phyloP scores from a whole-genome alignment of 176 grass and related monocot species.

The Saccharum officinarum region DNA sequence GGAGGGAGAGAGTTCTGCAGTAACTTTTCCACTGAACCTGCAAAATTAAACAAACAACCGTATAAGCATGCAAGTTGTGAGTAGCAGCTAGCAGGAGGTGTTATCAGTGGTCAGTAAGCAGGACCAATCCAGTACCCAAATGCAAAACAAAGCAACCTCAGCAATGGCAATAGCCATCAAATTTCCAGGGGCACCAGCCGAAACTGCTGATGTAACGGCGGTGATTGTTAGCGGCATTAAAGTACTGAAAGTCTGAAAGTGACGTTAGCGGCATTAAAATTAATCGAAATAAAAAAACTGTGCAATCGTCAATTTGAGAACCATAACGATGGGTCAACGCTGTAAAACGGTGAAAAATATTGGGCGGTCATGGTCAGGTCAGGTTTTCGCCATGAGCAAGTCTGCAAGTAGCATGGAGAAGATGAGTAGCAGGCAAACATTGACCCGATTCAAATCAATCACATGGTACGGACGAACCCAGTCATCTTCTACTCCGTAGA shows the following conservation, averaged over 20 bases:
- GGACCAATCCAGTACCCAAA: not conserved
- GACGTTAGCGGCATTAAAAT: not conserved
- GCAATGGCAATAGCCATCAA: not conserved
- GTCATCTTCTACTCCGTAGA: not conserved
- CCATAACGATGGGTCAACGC: constrained; percentile 7
- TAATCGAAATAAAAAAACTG: not conserved
- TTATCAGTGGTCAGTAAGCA: not conserved
- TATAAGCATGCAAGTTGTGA: not conserved
- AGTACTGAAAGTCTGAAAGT: not conserved
- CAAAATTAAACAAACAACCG: constrained; percentile 1
- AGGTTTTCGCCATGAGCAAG: not conserved
- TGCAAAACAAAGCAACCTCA: not conserved
- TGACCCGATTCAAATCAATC: constrained; percentile 17
- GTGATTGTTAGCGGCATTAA: not conserved
- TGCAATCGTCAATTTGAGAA: not conserved
- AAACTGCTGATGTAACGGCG: not conserved
- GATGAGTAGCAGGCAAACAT: not conserved
- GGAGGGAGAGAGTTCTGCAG: constrained; percentile 47
- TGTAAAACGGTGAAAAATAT: not conserved
- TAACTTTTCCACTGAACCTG: constrained; percentile 49
- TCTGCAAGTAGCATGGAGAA: not conserved
- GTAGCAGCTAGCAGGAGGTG: not conserved
- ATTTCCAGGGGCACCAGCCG: not conserved
- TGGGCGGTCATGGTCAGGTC: not conserved
- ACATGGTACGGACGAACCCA: constrained; percentile 21